Base-by-base conservation (phyloP, 768 basidiomycete genomes). In the Lactifluus rugatus region DNA sequence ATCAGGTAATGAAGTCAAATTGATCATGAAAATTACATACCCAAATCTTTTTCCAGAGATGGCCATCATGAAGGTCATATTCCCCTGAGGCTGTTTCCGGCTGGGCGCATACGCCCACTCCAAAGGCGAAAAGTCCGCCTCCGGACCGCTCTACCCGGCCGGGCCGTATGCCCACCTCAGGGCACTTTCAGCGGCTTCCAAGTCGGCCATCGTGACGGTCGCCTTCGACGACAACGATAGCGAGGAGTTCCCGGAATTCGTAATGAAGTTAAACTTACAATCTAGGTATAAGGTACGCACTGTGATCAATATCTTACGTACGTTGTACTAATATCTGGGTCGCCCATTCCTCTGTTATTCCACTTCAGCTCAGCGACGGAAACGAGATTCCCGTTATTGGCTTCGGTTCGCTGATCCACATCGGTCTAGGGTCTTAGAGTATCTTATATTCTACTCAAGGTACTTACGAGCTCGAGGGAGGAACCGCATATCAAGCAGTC, bases 391-490 rank as follows among this genome's bases (percentile, higher is more conserved):
- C 83, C 11, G 69, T 79, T 68, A 34, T 84, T 41, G 84, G 85
- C 3, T 78, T 84, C 51, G 84, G 81, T 70, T 39, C 46, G 36
- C 13, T 37, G 16, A 8, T 11, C 2, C 34, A 34, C 13, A 13
- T 34, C 34, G 34, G 34, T 10, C 11, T 34, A 34, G 34, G 34
- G 10, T 11, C 34, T 34, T 11, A 10, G 34, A 34, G 11, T 34
- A 34, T 13, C 34, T 34, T 34, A 34, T 8, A 44, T 19, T 13
- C 31, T 19, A 51, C 3, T 36, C 3, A 51, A 77, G 75, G 81
- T 23, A 82, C 81, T 10, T 87, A 86, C 69, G 82, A 85, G 66
- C 75, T 84, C 68, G 72, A 75, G n/a, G 82, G 82, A 31, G 67
- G 72, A 25, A 76, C 79, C 64, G 80, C 82, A 0, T 81, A 82